phyloP scores from a whole-genome alignment of 148 eudicot species.

The Amaranthus hypochondriacus region DNA sequence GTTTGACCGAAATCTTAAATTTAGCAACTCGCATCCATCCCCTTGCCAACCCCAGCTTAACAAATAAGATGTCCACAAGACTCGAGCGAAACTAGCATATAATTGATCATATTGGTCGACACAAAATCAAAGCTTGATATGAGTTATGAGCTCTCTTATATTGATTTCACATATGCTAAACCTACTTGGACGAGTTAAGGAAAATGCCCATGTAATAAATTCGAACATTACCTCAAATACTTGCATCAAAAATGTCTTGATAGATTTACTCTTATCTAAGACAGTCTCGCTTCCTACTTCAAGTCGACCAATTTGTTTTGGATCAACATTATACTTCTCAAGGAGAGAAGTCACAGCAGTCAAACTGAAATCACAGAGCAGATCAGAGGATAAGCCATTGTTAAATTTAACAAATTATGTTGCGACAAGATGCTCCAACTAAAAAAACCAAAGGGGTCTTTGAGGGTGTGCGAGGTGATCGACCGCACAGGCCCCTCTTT shows the following conservation, averaged over 20 bases:
- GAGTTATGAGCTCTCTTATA: not conserved
- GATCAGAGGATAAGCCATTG: not conserved
- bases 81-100: not conserved
- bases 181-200: not conserved
- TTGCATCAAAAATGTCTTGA: constrained; percentile 97
- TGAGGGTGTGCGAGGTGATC: no score
- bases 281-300: constrained; percentile 99
- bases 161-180: not conserved
- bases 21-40: not conserved
- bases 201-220: not conserved
- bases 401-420: not conserved
- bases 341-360: constrained; percentile 88
- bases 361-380: constrained; percentile 47
- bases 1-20: not conserved
- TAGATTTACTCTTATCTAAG: constrained; percentile 96
- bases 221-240: constrained; percentile 65
- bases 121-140: not conserved
- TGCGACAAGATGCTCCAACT: not conserved
- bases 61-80: not conserved
- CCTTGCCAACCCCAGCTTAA: not conserved
- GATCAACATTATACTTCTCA: constrained; percentile 77
- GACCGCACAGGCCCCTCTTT: no score
- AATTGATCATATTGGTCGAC: not conserved
- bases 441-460: no score
- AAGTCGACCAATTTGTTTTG: constrained; percentile 82